Evolutionary conservation across 1,284 basidiomycete species (phyloP), one percentile per base, ranked within the genome.

Genomic region (Cryptococcus sp.): DNA sequence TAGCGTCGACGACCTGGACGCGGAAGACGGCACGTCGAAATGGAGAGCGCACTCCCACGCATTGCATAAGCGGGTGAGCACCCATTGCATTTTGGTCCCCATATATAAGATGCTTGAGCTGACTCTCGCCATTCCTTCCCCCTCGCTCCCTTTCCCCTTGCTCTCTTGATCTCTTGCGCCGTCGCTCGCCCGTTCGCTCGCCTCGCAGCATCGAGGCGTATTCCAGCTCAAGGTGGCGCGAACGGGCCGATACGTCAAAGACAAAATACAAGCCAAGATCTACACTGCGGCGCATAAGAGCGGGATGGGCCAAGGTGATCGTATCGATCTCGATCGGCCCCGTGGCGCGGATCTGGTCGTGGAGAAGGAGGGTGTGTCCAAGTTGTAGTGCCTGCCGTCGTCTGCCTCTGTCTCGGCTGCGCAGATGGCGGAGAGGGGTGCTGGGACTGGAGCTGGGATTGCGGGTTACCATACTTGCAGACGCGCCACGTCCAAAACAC

Each of bases 181-280:
- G 16, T 7, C 41, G 16, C 41, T 16, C n/a, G 22, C 42, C 8
- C 22, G 42, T 13, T 45, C 22, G 42, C 8, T 19, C 46, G n/a
- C 23, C 40, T 38, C 35, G 55, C 64, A 73, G 69, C 58, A 76
- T 54, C 70, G 69, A 54, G 78, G 78, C 17, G 69, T 79, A 51
- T 78, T 78, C 69, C 76, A 78, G 64, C 69, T 78, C 30, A 74
- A 76, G 51, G 62, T 79, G 22, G 74, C 71, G 22, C 61, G 78
- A 22, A 78, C 75, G 15, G 73, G 75, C 39, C 69, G 69, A 57
- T 72, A 70, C 53, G 69, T 77, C 30, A 77, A 77, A 65, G 78
- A 79, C 54, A 77, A 75, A 59, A 39, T 78, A 13, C 65, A 71
- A 52, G 67, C 69, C 19, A 74, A 73, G 56, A 35, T 78, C 3